Evolutionary conservation across 441 rosid species (phyloP), one percentile per base, ranked within the genome.

Genomic region (Codiaeum variegatum): DNA sequence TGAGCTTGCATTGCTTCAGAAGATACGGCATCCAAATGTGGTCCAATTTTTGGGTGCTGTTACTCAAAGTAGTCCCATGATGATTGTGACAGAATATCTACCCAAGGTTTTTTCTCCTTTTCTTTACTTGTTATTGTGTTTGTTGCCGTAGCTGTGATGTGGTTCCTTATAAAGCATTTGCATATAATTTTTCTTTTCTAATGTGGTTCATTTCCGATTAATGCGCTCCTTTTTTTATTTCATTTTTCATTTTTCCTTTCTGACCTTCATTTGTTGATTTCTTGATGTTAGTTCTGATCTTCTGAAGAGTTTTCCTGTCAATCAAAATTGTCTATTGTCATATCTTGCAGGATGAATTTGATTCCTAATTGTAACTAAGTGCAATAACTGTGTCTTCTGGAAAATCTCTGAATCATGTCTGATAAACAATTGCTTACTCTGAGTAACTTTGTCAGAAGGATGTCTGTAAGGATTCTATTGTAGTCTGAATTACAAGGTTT

Each of bases 31-130:
- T 84, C 97, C 97, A 71, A 92, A 94, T 78, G 96, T 92, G 6
- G 96, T 94, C 29, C 99, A 94, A 80, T 94, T 94, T 81, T 86
- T 92, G 76, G 97, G 98, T 74, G 97, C 98, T 70, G 96, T 94
- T 68, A 94, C 97, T 26, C 98, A 91, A 76, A 94, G 86, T 81
- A 92, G 90, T 75, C 97, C 98, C 47, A 89, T 94, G 98, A 94
- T 94, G 97, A 94, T 92, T 77, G 97, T 94, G 62, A 94, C 91
- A 21, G 98, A 92, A 77, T 94, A 90, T 78, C 78, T 94, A 69
- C 96, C 91, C 19, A 89, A 91, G 97, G 97, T 94, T 65, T 73
- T 46, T 40, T 66, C 63, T 72, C 40, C 31, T 32, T 46, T 47
- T 40, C 63, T 36, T 68, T 11, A 51, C 60, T 36, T 56, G 6